Evolutionary conservation across 305 asterid genomes (phyloP).

Genomic region (Fraxinus platypoda): DNA sequence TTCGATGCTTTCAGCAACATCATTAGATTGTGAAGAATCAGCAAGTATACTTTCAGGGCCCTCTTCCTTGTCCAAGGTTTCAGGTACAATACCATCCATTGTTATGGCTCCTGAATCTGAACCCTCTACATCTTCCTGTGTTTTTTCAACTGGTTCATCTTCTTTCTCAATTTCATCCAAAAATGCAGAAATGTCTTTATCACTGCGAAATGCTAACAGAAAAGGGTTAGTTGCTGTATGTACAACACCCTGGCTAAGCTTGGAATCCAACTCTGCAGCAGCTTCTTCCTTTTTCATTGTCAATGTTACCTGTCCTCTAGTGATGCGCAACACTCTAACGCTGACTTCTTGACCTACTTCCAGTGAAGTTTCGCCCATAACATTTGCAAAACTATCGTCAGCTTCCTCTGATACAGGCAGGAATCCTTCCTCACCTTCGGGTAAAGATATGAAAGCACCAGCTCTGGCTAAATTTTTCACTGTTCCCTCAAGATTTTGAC

Average conservation of each 20-base stretch:
- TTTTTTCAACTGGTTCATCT: constrained; percentile 32
- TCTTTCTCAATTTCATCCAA: constrained; percentile 60
- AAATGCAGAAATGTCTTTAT: constrained; percentile 64
- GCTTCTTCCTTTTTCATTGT: constrained; percentile 91
- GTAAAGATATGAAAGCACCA: constrained; percentile 87
- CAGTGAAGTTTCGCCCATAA: constrained; percentile 72
- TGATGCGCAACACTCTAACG: constrained; percentile 86
- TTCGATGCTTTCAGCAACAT: constrained; percentile 2
- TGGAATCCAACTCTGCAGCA: constrained; percentile 49
- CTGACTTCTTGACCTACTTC: constrained; percentile 81
- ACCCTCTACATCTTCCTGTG: constrained; percentile 29
- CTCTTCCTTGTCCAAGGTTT: constrained; percentile 23
- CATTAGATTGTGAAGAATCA: constrained; percentile 17
- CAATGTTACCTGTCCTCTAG: constrained; percentile 77
- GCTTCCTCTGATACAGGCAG: constrained; percentile 77
- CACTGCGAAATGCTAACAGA: constrained; percentile 67
- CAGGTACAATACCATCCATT: constrained; percentile 24
- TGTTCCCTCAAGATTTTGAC: constrained; percentile 86
- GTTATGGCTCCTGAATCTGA: constrained; percentile 16
- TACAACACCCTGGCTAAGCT: constrained; percentile 56
- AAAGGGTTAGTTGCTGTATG: constrained; percentile 85
- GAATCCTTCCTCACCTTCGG: constrained; percentile 98
- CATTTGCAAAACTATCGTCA: constrained; percentile 57
- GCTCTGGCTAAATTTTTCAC: constrained; percentile 76
- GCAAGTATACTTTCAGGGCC: constrained; percentile 24